These are phyloP conservation scores for Exobasidium rhododendri DNA, from an alignment of 1,284 basidiomycete species.

Conservation along the genomic window DNA sequence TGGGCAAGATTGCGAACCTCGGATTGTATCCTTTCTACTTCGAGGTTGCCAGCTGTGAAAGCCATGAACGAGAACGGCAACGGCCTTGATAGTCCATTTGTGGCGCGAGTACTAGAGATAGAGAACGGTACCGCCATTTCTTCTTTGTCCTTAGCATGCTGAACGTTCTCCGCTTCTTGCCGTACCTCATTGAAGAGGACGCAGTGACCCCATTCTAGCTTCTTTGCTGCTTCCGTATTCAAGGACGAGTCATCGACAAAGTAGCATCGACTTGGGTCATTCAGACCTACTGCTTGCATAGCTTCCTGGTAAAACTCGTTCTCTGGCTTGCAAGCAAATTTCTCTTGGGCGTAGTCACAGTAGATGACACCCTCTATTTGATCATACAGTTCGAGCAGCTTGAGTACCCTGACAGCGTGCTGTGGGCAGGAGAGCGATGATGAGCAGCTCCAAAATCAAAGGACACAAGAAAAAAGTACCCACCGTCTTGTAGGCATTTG, in stretches of 20 bases:
- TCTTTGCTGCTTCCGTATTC: slow-evolving; percentile 42
- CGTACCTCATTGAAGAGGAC: slow-evolving; percentile 42
- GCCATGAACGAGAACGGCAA: too few relatives aligned
- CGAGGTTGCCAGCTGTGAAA: slow-evolving; percentile 15
- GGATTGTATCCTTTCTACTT: slow-evolving; percentile 27
- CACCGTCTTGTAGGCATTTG: slow-evolving; percentile 46
- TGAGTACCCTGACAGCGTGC: slow-evolving; percentile 69
- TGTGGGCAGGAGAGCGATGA: not conserved
- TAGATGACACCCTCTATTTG: slow-evolving; percentile 75
- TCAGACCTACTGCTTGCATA: slow-evolving; percentile 26
- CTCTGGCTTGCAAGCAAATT: slow-evolving; percentile 82
- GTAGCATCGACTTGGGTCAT: slow-evolving; percentile 25
- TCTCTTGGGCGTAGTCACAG: slow-evolving; percentile 69
- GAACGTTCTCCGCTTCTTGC: slow-evolving; percentile 8
- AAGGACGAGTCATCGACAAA: slow-evolving; percentile 53
- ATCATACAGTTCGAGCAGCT: slow-evolving; percentile 70
- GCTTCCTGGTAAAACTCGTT: slow-evolving; percentile 44
- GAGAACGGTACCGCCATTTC: too few relatives aligned
- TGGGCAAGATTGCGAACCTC: slow-evolving; percentile 27
- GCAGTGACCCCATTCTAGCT: slow-evolving; percentile 48
- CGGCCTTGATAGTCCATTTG: not conserved
- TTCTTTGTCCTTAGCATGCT: not conserved
- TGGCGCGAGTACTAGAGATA: too few relatives aligned
- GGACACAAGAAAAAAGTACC: not conserved
- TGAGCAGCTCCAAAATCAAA: not conserved